Evolutionary conservation across 2,329 filamentous ascomycete genomes (phyloP), one percentile per base, ranked within the genome.

Genomic region (Fusarium mangiferae): DNA sequence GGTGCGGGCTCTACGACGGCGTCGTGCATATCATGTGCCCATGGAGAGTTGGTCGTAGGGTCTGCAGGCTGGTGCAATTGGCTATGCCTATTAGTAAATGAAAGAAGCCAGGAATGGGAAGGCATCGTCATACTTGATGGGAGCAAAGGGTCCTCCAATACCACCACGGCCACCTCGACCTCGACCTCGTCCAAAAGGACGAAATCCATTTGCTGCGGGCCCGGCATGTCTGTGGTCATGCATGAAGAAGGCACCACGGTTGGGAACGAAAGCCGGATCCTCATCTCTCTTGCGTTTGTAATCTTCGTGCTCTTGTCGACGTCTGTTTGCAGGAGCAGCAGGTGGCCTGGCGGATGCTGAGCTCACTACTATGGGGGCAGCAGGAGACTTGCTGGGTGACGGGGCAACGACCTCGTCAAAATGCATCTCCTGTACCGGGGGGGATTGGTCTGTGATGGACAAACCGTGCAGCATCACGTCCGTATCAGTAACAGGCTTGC

Each of bases 21-120:
- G 74, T 97, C 94, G 83, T 98, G 96, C 84, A 98, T 94, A 82
- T 99, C 96, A 82, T 99, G 96, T 74, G 94, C 91, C 96, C 96
- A 98, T 49, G 90, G 92, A 26, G 90, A 90, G 81, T 90, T 93
- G 30, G 91, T 92, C 22, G 91, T 90, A 67, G 90, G 90, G 78
- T 93, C 90, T 41, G 85, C 81, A 14, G 85, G 81, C 66, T 84
- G 85, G 66, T 87, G 85, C 70, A 83, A 76, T 74, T 83, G 81
- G 62, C 82, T 84, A 56, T 49, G 30, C 39, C 57, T 39, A 75
- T 84, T 70, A 83, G 81, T 60, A 52, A 48, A 59, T 54, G 44
- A 45, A 54, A 63, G 30, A 28, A 57, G 28, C 61, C 41, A 56
- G 45, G 42, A 30, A 35, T 46, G 38, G 58, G 33, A 35, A 45